Evolutionary conservation across 805 yeast genomes (phyloP), one percentile per base, ranked within the genome.

Genomic region (Metschnikowia gruessii): DNA sequence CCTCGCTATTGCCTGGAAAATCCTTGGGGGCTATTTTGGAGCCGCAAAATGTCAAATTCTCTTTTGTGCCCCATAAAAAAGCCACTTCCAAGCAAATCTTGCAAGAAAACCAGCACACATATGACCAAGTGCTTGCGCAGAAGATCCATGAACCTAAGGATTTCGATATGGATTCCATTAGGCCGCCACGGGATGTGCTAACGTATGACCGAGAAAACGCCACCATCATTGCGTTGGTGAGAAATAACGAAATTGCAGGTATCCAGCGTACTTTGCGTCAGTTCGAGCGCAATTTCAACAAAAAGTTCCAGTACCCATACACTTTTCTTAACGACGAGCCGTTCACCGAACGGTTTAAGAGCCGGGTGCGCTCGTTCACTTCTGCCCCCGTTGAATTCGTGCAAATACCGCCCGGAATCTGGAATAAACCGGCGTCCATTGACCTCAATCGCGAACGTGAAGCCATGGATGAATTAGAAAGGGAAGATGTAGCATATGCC

Each of bases 251-350:
- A 56, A 59, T 76, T 16, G 54, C 54, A 0, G 72, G 64, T 1
- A 70, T 87, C 9, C 56, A 78, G 1, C 52, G 56, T 10, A 77
- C 95, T 1, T 80, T 89, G 50, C 60, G 59, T 45, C 79, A 76
- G 51, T 76, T 89, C 31, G 95, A 88, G 59, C 61, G 61, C 21
- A 73, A 68, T 1, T 88, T 87, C 69, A 88, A 88, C 60, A 51
- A 64, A 21, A 85, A 85, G 57, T 88, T 82, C 63, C 75, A 77
- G 40, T 88, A 88, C 60, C 95, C 96, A 0, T 88, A 88, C 68
- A 87, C 87, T 1, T 85, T 88, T 49, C 60, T 88, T 33, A 88
- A 87, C 59, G 95, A 89, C 58, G 70, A 68, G 45, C 81, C 81
- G 3, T 88, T 88, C 60, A 65, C 79, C 1, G 76, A 79, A 0